These are phyloP conservation scores for Vachellia collinsii DNA, from an alignment of 306 rosid genomes.

Conservation along the genomic window DNA sequence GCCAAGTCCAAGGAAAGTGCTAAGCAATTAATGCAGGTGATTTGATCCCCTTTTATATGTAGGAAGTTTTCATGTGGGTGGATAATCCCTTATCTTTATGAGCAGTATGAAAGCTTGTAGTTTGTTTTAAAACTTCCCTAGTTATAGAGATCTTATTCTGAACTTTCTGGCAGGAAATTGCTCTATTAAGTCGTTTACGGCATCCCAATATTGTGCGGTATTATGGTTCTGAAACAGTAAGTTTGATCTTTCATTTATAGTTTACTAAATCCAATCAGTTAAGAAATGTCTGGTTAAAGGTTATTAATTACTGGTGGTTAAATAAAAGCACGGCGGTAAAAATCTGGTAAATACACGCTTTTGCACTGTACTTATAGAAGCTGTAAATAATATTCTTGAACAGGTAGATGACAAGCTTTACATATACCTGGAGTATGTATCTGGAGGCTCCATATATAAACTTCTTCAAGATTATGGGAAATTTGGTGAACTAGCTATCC, in stretches of 20 bases:
- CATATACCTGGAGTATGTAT: constrained; percentile 94
- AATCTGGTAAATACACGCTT: constrained; percentile 11
- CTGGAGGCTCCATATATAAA: constrained; percentile 97
- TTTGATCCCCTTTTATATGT: constrained; percentile 19
- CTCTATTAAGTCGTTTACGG: constrained; percentile 86
- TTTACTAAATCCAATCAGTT: constrained; percentile 5
- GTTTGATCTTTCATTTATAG: constrained; percentile 43
- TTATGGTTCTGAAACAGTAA: constrained; percentile 88
- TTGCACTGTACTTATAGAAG: constrained; percentile 31
- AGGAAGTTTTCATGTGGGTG: neutral
- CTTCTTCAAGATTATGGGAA: constrained; percentile 94
- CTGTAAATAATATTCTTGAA: constrained; percentile 41
- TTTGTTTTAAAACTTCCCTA: constrained; percentile 35
- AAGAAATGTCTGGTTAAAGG: constrained; percentile 17
- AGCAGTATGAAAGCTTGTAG: constrained; percentile 35
- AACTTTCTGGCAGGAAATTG: constrained; percentile 74
- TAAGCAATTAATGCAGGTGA: constrained; percentile 93
- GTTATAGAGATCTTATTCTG: constrained; percentile 39
- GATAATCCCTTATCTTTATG: constrained; percentile 15
- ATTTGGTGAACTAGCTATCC: constrained; percentile 86
- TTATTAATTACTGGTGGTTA: constrained; percentile 29
- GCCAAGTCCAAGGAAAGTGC: constrained; percentile 97
- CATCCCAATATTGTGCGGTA: constrained; percentile 98
- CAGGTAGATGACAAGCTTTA: constrained; percentile 90
- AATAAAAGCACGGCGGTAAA: constrained; percentile 4